phyloP scores from a whole-genome alignment of 345 rosid species.

The Kernera saxatilis region DNA sequence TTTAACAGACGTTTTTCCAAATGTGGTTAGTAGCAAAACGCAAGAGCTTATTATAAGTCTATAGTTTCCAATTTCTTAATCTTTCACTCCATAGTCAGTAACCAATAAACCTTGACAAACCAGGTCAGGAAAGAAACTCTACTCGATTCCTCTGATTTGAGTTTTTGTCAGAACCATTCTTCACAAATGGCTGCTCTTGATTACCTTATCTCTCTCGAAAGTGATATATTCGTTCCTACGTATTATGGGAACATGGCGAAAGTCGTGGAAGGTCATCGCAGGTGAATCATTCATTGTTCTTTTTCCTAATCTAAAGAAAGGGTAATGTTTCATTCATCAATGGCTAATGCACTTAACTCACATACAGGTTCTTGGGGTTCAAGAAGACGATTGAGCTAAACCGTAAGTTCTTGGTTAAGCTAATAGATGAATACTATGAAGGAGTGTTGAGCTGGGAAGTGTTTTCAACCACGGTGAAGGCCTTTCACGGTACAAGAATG shows the following conservation, averaged over 20 bases:
- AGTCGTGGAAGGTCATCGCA: slow-evolving; percentile 98
- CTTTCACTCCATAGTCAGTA: background rate
- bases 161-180: slow-evolving; percentile 72
- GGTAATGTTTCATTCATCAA: background rate
- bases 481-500: slow-evolving; percentile 57
- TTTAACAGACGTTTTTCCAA: slow-evolving; percentile 63
- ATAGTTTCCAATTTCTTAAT: background rate
- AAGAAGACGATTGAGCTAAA: slow-evolving; percentile 80
- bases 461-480: slow-evolving; percentile 71
- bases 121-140: slow-evolving; percentile 87
- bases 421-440: slow-evolving; percentile 64
- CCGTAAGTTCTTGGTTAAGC: slow-evolving; percentile 65
- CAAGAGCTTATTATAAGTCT: background rate
- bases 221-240: slow-evolving; percentile 92
- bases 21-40: slow-evolving; percentile 47
- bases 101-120: background rate
- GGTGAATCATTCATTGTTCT: slow-evolving; percentile 37
- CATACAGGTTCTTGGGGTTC: slow-evolving; percentile 74
- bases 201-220: slow-evolving; percentile 88
- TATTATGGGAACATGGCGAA: slow-evolving; percentile 99
- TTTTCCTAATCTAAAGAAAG: background rate
- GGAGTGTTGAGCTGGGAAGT: slow-evolving; percentile 76
- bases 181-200: slow-evolving; percentile 95
- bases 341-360: background rate
- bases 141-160: slow-evolving; percentile 62